Evolutionary conservation across 2,329 filamentous ascomycete species (phyloP).

Genomic region (Aureobasidium uvarum): DNA sequence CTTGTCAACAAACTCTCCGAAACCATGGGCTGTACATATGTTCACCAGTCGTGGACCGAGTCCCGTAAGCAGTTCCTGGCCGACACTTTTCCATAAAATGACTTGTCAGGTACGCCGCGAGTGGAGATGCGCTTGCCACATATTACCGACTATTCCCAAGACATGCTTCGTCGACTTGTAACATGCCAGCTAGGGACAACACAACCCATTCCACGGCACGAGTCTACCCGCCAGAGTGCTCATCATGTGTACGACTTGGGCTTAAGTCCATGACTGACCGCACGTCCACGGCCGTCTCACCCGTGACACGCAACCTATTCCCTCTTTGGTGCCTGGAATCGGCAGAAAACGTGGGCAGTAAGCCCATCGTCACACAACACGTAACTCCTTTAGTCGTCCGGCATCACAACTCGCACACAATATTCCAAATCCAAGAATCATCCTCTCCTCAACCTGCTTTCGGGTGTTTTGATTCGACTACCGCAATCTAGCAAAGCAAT

Average conservation of each 20-base stretch:
- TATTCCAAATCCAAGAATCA: constrained; percentile 6
- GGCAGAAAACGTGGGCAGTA: constrained; percentile 23
- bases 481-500: background rate
- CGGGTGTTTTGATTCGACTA: background rate
- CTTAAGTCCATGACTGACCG: constrained; percentile 19
- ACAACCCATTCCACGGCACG: constrained; percentile 12
- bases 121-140: background rate
- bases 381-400: background rate
- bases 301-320: constrained; percentile 24
- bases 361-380: constrained; percentile 18
- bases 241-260: constrained; percentile 9
- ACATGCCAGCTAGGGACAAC: constrained; percentile 4
- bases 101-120: constrained; percentile 9
- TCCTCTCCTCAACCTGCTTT: background rate
- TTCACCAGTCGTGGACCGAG: background rate
- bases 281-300: constrained; percentile 12
- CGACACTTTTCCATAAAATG: background rate
- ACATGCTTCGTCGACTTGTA: background rate
- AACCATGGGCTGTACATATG: no score
- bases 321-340: constrained; percentile 14
- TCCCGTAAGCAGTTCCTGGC: background rate
- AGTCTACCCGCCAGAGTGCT: background rate
- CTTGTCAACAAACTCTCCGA: constrained; percentile 10
- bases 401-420: background rate
- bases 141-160: background rate